Conservation (phyloP, 176 grass and related monocot species). For the Sorghum bicolor region DNA sequence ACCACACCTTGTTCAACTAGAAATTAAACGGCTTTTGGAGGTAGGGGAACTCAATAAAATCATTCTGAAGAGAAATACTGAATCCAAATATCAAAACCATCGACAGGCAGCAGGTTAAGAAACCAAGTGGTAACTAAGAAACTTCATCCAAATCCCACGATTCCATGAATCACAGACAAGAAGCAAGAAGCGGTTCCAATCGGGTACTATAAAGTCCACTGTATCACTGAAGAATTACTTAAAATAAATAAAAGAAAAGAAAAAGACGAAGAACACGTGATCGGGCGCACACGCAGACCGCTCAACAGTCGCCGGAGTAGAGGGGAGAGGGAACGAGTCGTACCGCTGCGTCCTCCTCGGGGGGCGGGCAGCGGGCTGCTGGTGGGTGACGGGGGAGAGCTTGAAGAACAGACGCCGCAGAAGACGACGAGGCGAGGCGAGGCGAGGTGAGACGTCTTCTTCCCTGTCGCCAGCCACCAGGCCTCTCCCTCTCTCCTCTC, state of each 20-base stretch:
- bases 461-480: not conserved
- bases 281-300: not conserved
- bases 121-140: not conserved
- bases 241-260: not conserved
- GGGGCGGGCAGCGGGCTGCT: not conserved
- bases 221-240: not conserved
- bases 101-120: not conserved
- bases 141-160: not conserved
- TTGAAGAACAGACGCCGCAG: not conserved
- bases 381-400: constrained; percentile 8
- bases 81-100: constrained; percentile 4
- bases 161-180: not conserved
- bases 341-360: not conserved
- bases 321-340: not conserved
- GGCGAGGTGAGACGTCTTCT: constrained; percentile 7
- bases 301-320: not conserved
- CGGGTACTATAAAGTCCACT: not conserved
- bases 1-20: not conserved
- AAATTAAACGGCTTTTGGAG: not conserved
- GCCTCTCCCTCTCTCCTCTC: not conserved
- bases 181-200: not conserved
- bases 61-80: not conserved
- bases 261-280: not conserved
- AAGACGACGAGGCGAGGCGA: not conserved
- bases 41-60: not conserved